These are phyloP conservation scores for Lentinula sp. DNA, from an alignment of 768 basidiomycete species.

Conservation along the genomic window DNA sequence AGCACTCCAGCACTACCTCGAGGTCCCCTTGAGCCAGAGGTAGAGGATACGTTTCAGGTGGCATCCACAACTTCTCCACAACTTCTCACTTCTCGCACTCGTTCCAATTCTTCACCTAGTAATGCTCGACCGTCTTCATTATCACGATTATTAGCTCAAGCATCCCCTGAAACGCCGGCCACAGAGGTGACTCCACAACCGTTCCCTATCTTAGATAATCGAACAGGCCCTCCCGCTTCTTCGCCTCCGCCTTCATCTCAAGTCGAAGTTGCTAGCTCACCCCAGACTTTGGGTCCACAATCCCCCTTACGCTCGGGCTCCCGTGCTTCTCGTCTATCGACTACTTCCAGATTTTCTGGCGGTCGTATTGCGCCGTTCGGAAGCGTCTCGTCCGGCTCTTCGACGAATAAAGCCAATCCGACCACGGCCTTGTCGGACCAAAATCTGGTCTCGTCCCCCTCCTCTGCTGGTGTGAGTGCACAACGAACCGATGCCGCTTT, in stretches of 20 bases:
- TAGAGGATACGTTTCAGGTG: conserved; percentile 65
- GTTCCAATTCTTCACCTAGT: conserved; percentile 61
- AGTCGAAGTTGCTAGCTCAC: conserved; percentile 27
- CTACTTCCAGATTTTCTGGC: conserved; percentile 62
- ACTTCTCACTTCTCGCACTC: conserved; percentile 55
- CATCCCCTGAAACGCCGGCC: conserved; percentile 35
- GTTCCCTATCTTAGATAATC: conserved; percentile 14
- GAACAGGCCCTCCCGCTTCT: conserved; percentile 27
- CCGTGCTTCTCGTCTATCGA: conserved; percentile 63
- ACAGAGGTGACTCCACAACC: conserved; percentile 12
- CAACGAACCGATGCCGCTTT: conserved; percentile 31
- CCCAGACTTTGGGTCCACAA: conserved; percentile 26
- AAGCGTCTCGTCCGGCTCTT: conserved; percentile 32
- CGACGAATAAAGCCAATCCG: conserved; percentile 49
- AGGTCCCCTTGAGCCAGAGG: conserved; percentile 63
- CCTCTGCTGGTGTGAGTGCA: conserved; percentile 34
- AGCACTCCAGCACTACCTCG: conserved; percentile 42
- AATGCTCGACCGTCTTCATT: conserved; percentile 69
- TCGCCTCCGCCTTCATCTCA: conserved; percentile 32
- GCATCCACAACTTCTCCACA: conserved; percentile 64
- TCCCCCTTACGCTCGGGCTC: conserved; percentile 71
- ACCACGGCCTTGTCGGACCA: conserved; percentile 65
- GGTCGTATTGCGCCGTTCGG: conserved; percentile 58
- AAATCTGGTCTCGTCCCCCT: conserved; percentile 36
- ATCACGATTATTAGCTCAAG: conserved; percentile 75